Base-by-base conservation (phyloP, 257 asterid species). In the Verbena officinalis region DNA sequence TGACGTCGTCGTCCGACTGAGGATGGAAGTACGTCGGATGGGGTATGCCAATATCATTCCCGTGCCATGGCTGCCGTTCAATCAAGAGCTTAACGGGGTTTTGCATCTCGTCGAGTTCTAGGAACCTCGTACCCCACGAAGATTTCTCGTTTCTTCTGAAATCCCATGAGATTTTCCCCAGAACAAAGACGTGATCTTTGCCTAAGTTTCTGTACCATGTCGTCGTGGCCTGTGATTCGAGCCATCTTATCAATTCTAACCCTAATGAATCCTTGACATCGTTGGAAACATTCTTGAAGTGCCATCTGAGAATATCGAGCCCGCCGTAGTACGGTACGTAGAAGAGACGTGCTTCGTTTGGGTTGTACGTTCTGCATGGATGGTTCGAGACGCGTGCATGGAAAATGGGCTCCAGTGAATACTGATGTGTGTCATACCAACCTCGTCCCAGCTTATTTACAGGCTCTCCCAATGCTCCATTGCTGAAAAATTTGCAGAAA, bases 11-110 rank as follows among this genome's bases (percentile, higher is more conserved):
- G 15, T 88, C 94, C 11, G 85, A 55, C 54, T 48, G 83, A 48
- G 94, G 96, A 48, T 88, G 94, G 83, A 88, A 88, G 22, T 48
- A 80, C 3, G 91, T 88, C 1, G 91, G 96, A 55, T 88, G 91
- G 9, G 96, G 96, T 43, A 88, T 55, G 0, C 91, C 91, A 21
- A 88, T 51, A 73, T 88, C 89, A 17, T 88, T 81, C 3, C 46
- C 16, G 5, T 53, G 82, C 96, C 96, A 88, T 0, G 95, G 96
- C 0, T 86, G 86, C 4, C 89, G 75, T 59, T 88, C 91, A 13
- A 86, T 81, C 48, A 88, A 43, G 17, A 83, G 82, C 83, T 88
- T 88, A 1, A 83, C 64, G 1, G 96, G 96, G 53, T 85, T 85
- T 19, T 86, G 86, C 96, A 86, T 88, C 67, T 84, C 82, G n/a